Evolutionary conservation across 768 basidiomycete genomes (phyloP).

Genomic region (Amanita phalloides): DNA sequence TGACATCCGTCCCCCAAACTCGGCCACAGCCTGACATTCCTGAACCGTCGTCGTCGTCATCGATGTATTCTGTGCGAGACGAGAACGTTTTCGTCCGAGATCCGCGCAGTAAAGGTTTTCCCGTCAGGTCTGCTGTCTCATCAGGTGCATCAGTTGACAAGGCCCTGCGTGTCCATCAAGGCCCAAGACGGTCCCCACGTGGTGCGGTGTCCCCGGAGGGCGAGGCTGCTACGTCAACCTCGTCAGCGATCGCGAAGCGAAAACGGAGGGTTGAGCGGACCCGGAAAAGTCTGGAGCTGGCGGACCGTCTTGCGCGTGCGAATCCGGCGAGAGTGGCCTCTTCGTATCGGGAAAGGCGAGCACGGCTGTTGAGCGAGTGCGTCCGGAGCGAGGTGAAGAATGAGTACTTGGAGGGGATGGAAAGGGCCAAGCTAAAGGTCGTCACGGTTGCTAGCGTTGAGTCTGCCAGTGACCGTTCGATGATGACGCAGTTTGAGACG

Average conservation of each 20-base stretch:
- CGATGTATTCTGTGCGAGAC: not conserved
- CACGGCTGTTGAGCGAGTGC: constrained; percentile 11
- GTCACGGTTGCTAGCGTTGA: not conserved
- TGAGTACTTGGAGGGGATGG: constrained; percentile 3
- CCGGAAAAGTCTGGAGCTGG: constrained; percentile 1
- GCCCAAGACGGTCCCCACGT: not conserved
- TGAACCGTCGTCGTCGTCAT: not conserved
- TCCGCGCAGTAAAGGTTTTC: not conserved
- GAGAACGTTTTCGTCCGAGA: constrained; percentile 1
- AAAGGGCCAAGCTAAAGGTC: not conserved
- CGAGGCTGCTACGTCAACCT: not conserved
- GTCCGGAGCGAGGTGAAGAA: constrained; percentile 5
- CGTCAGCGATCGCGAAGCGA: not conserved
- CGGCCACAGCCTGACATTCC: not conserved
- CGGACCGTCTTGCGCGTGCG: constrained; percentile 29
- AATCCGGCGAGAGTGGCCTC: constrained; percentile 30
- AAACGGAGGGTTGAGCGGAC: not conserved
- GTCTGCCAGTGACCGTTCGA: not conserved
- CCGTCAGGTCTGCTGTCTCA: not conserved
- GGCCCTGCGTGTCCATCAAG: not conserved
- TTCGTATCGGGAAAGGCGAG: constrained; percentile 18
- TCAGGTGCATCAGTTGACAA: not conserved
- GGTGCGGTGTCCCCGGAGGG: not conserved
- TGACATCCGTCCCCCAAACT: not conserved
- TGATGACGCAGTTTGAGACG: not conserved